These are phyloP conservation scores for Colletotrichum sp. DNA, from an alignment of 2,329 filamentous ascomycete genomes.

Conservation along the genomic window DNA sequence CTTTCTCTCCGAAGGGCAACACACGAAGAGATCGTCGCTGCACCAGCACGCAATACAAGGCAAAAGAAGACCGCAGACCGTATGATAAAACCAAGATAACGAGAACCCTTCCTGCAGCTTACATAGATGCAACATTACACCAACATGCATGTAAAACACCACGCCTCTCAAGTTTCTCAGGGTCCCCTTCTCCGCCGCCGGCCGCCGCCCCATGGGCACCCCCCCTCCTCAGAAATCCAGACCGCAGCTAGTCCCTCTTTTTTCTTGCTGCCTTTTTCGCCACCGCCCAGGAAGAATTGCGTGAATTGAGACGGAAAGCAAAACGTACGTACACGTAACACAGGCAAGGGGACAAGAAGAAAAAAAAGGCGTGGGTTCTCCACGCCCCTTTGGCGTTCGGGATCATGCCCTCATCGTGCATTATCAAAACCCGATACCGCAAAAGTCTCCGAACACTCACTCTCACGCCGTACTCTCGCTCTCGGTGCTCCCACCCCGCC, in stretches of 20 bases:
- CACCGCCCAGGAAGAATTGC: not conserved
- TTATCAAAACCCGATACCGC: not conserved
- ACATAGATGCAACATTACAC: not conserved
- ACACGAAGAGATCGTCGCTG: not conserved
- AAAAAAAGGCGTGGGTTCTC: not conserved
- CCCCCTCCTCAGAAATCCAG: not conserved
- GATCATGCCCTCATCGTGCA: conserved; percentile 9
- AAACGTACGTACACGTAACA: not conserved
- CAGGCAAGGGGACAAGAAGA: not conserved
- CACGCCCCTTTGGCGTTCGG: not conserved
- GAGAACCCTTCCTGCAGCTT: not conserved
- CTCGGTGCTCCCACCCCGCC: not conserved
- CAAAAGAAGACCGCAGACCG: not conserved
- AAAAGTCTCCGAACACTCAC: not conserved
- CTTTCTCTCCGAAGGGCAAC: not conserved
- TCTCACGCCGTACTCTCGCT: not conserved
- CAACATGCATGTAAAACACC: not conserved
- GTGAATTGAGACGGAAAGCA: not conserved
- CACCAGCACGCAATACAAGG: not conserved
- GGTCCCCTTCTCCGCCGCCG: not conserved
- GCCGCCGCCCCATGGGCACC: not conserved
- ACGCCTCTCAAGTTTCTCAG: not conserved
- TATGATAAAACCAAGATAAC: not conserved
- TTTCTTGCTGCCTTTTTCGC: not conserved
- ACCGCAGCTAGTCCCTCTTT: not conserved